Conservation (phyloP, 2,329 filamentous ascomycete genomes). For the Trichoderma sp. region DNA sequence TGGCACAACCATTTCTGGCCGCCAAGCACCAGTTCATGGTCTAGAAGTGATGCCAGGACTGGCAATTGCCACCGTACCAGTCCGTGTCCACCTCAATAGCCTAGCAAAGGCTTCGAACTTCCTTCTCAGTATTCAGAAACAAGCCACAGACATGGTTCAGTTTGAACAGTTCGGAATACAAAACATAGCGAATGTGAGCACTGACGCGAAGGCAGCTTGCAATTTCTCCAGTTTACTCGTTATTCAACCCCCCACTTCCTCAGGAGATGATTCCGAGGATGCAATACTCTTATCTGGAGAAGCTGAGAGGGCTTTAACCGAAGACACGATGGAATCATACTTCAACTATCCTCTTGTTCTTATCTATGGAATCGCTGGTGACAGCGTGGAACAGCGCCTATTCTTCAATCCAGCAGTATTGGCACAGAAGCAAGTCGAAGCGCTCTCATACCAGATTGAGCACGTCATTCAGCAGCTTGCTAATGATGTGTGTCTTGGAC, state of each 20-base stretch:
- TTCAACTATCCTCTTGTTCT: conserved; percentile 14
- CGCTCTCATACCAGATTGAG: not conserved
- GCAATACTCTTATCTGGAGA: not conserved
- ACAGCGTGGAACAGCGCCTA: not conserved
- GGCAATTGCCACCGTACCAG: conserved; percentile 21
- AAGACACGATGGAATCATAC: conserved; percentile 1
- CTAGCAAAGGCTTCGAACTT: not conserved
- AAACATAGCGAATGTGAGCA: conserved; percentile 7
- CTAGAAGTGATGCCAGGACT: conserved; percentile 21
- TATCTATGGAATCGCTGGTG: not conserved
- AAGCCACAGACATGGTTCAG: conserved; percentile 22
- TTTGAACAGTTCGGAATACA: conserved; percentile 26
- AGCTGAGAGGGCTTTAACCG: not conserved
- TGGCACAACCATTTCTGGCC: conserved; percentile 25
- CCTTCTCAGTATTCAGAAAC: conserved; percentile 20
- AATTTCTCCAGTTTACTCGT: conserved; percentile 1
- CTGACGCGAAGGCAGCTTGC: not conserved
- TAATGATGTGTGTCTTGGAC: not conserved
- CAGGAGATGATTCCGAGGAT: not conserved
- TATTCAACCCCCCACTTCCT: not conserved
- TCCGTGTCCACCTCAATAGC: conserved; percentile 18
- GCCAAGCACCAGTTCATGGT: conserved; percentile 20
- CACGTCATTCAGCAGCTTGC: conserved; percentile 4
- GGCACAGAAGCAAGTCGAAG: not conserved
- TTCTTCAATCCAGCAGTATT: not conserved